A percentile compares a stretch with the other conserved stretches of the same genome.
These are phyloP conservation scores for Fusarium coffeatum DNA, from an alignment of 2,329 filamentous ascomycete species.

Conservation along the genomic window DNA sequence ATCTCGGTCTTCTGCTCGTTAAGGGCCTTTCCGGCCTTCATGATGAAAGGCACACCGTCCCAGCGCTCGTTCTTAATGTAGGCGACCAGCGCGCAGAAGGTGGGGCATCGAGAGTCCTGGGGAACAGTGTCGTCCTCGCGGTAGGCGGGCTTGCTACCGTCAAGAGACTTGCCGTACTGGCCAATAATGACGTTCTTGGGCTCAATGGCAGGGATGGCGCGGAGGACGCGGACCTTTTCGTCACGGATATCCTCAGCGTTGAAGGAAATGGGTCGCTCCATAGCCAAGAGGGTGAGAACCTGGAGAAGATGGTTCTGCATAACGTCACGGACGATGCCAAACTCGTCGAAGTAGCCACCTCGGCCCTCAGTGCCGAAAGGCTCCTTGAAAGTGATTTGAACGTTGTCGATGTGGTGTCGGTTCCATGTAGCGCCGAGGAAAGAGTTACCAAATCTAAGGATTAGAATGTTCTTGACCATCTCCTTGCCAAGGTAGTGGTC, in stretches of 20 bases:
- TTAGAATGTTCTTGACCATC: constrained; percentile 99
- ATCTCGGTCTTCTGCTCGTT: constrained; percentile 99
- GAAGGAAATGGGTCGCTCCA: constrained; percentile 99
- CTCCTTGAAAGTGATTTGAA: constrained; percentile 99
- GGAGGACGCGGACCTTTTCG: constrained; percentile 96
- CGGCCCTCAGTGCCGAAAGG: constrained; percentile 98
- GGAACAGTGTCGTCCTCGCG: constrained; percentile 99
- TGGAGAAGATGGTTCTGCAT: constrained; percentile 99
- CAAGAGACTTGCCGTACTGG: constrained; percentile 95
- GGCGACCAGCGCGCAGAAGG: constrained; percentile 95
- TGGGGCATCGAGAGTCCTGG: constrained; percentile 96
- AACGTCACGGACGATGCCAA: constrained; percentile 98
- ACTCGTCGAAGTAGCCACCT: constrained; percentile 99
- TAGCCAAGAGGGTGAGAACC: constrained; percentile 93
- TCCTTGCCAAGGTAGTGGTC: constrained; percentile 99
- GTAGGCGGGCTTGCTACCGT: constrained; percentile 96
- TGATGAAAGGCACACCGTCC: constrained; percentile 98
- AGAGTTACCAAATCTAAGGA: constrained; percentile 97
- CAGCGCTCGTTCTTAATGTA: constrained; percentile 99
- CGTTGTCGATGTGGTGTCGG: constrained; percentile 98
- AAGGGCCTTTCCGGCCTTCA: constrained; percentile 98
- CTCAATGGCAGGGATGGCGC: constrained; percentile 92
- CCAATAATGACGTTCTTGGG: constrained; percentile 99
- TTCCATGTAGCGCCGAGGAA: constrained; percentile 99
- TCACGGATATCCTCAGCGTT: constrained; percentile 98